Evolutionary conservation across 2,329 filamentous ascomycete species (phyloP).

Genomic region (Microdochium paspali): DNA sequence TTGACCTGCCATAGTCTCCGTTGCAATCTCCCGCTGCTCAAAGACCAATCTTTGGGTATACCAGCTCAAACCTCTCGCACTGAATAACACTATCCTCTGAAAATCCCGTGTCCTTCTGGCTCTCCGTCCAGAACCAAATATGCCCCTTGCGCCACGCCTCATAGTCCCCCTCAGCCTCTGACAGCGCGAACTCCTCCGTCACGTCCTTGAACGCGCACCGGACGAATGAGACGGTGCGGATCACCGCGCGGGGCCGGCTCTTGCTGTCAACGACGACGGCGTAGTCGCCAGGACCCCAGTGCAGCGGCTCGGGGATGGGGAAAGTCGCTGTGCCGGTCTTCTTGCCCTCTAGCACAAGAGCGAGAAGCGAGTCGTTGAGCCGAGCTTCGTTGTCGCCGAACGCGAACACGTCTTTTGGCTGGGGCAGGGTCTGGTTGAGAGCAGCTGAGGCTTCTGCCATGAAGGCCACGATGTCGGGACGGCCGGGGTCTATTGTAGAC

Average conservation of each 20-base stretch:
- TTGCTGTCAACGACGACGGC: conserved; percentile 17
- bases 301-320: conserved; percentile 15
- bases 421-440: conserved; percentile 9
- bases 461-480: conserved; percentile 15
- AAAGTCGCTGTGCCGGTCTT: conserved; percentile 19
- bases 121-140: conserved; percentile 10
- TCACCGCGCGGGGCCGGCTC: conserved; percentile 11
- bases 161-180: conserved; percentile 18
- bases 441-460: conserved; percentile 13
- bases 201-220: conserved; percentile 11
- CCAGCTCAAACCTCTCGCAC: conserved; percentile 18
- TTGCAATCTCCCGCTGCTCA: no score
- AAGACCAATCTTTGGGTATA: conserved; percentile 8
- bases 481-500: conserved; percentile 9
- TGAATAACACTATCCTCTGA: conserved; percentile 15
- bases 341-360: conserved; percentile 12
- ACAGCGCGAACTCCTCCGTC: conserved; percentile 16
- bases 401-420: conserved; percentile 17
- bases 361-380: conserved; percentile 8
- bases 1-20: no score
- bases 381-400: conserved; percentile 11
- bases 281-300: conserved; percentile 17
- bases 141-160: conserved; percentile 14
- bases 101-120: conserved; percentile 11
- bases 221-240: conserved; percentile 15